Conservation (phyloP, 495 filamentous ascomycete genomes). For the Penicillium riverlandense region DNA sequence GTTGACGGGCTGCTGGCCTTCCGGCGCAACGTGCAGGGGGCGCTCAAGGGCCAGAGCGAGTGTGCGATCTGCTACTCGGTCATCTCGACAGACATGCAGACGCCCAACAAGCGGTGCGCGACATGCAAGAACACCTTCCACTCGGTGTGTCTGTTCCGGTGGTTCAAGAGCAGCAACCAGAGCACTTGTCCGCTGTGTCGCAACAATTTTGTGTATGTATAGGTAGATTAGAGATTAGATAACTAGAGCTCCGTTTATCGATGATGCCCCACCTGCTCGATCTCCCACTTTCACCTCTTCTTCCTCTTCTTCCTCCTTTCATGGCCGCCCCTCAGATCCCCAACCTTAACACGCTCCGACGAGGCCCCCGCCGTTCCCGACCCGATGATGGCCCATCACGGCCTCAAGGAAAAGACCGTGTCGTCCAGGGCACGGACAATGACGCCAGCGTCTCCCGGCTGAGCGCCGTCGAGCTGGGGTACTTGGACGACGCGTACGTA, state of each 20-base stretch:
- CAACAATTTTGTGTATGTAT: constrained; percentile 69
- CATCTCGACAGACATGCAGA: constrained; percentile 74
- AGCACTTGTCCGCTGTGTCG: constrained; percentile 86
- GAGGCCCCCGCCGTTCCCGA: constrained; percentile 17
- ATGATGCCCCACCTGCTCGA: constrained; percentile 10
- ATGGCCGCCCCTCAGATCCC: constrained; percentile 73
- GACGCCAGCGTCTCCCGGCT: constrained; percentile 84
- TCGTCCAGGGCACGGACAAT: constrained; percentile 83
- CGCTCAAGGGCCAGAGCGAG: constrained; percentile 87
- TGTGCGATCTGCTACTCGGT: constrained; percentile 97
- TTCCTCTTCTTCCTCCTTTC: constrained; percentile 10
- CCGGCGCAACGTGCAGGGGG: constrained; percentile 72
- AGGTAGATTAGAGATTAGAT: neutral
- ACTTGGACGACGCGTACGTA: constrained; percentile 78
- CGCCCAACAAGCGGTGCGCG: constrained; percentile 82
- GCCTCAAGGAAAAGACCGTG: constrained; percentile 41
- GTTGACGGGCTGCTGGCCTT: constrained; percentile 80
- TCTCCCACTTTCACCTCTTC: constrained; percentile 8
- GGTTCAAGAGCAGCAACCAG: constrained; percentile 89
- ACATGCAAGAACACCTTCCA: constrained; percentile 97
- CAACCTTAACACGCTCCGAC: constrained; percentile 63
- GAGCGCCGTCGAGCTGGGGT: constrained; percentile 83
- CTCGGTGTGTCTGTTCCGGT: constrained; percentile 79
- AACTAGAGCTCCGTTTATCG: neutral
- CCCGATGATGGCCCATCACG: neutral